Base-by-base conservation (phyloP, 2,329 filamentous ascomycete genomes). In the Aspergillus sp. region DNA sequence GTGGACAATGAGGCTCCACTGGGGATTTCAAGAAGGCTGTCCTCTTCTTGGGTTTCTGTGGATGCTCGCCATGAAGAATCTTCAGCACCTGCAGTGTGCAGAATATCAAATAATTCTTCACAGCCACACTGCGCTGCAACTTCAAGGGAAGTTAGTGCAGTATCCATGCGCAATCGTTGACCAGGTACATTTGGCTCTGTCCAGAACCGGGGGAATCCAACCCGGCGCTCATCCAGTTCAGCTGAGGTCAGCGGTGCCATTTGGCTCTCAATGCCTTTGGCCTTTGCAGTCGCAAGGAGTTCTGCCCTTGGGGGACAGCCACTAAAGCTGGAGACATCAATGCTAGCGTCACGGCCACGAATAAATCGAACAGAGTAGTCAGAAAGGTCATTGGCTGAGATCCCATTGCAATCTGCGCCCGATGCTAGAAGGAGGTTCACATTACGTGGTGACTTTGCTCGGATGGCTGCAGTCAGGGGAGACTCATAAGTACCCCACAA, bases 111-210 rank as follows among this genome's bases (percentile, higher is more conserved):
- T 20, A 42, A 17, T 19, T 53, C 41, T 5, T 12, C 4, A 27
- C 41, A 39, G 7, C 51, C 49, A 19, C 12, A 7, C 13, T 17
- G 27, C 10, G 51, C 43, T 10, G 43, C 49, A 6, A 50, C 41
- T 23, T 55, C 53, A n/a, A 55, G 42, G 5, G 51, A 43, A 12
- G 48, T 49, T 23, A 37, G 41, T 27, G 48, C 50, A 23, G 22
- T 46, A 3, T 5, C 17, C 49, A 37, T 43, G n/a, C 39, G 45
- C 33, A 49, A 15, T 7, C 32, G n/a, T 43, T 35, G 49, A 5
- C 39, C 50, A 6, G 52, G 52, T 17, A 52, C 19, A 42, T 46
- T 37, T n/a, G 45, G 47, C 43, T 54, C 52, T 3, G 49, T 50
- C 52, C 50, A 54, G 25, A 54, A 54, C 6, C 37, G 42, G 13